Conservation (phyloP, 2,329 filamentous ascomycete species). For the Aspergillus ibericus region DNA sequence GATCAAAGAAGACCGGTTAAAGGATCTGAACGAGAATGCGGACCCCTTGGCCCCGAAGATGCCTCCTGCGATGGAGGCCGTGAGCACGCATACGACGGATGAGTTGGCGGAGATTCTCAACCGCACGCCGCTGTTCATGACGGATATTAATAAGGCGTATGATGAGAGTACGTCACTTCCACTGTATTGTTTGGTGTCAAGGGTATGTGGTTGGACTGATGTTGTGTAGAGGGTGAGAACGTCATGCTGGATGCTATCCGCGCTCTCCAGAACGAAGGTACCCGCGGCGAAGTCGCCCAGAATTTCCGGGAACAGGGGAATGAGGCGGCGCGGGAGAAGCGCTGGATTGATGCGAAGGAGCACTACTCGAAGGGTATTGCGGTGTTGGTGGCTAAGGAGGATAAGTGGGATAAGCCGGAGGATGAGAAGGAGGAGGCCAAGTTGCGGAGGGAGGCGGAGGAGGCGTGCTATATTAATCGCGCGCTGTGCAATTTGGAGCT, state of each 20-base stretch:
- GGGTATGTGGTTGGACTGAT: not conserved
- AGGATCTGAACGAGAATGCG: constrained; percentile 27
- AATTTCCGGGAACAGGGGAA: constrained; percentile 94
- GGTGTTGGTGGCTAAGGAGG: constrained; percentile 66
- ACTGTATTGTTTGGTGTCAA: no score
- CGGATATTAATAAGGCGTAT: constrained; percentile 67
- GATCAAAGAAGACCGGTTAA: constrained; percentile 38
- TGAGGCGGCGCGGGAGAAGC: constrained; percentile 72
- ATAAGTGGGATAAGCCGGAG: constrained; percentile 51
- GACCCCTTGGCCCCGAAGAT: constrained; percentile 45
- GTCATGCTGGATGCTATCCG: constrained; percentile 80
- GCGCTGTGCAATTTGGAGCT: constrained; percentile 87
- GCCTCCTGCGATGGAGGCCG: constrained; percentile 59
- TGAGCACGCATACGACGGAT: constrained; percentile 57
- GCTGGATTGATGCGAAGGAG: constrained; percentile 81
- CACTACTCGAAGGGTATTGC: constrained; percentile 87
- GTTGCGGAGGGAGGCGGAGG: constrained; percentile 65
- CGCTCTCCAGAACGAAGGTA: constrained; percentile 90
- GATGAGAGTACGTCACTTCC: constrained; percentile 48
- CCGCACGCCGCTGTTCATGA: constrained; percentile 90
- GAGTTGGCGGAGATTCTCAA: constrained; percentile 66
- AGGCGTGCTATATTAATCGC: constrained; percentile 80
- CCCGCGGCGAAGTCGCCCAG: constrained; percentile 74
- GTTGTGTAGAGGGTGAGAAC: constrained; percentile 64
- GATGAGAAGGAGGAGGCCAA: constrained; percentile 59